Evolutionary conservation across 164 flowering plant species (phyloP).

Genomic region (Tetracentron sinense): DNA sequence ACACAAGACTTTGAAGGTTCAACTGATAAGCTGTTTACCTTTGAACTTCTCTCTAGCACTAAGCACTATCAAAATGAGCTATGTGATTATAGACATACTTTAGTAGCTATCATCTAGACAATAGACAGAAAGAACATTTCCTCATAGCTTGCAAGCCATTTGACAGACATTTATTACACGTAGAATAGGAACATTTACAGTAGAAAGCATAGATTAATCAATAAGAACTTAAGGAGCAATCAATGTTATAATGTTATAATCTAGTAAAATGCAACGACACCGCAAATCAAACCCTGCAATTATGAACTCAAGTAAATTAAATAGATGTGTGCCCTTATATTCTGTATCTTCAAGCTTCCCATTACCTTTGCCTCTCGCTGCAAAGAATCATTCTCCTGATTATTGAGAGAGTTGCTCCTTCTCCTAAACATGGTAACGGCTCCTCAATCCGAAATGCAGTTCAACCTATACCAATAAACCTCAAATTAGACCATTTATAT

Average conservation of each 20-base stretch:
- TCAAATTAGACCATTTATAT: not conserved
- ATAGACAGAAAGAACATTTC: not conserved
- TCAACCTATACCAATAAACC: constrained; percentile 10
- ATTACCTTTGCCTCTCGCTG: constrained; percentile 52
- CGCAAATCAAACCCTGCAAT: not conserved
- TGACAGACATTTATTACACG: not conserved
- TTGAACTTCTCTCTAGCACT: not conserved
- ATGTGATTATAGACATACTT: not conserved
- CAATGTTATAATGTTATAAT: not conserved
- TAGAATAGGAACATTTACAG: too few species aligned
- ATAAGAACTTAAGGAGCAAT: not conserved
- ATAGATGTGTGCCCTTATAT: not conserved
- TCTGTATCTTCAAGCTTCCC: not conserved
- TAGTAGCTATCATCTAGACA: not conserved
- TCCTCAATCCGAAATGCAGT: constrained; percentile 7
- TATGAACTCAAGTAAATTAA: not conserved
- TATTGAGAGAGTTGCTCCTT: constrained; percentile 33
- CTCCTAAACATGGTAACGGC: constrained; percentile 50
- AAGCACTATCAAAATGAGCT: not conserved
- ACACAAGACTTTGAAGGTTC: not conserved
- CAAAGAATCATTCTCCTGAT: constrained; percentile 37
- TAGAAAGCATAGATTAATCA: not conserved
- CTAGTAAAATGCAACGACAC: not conserved
- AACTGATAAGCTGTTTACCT: not conserved
- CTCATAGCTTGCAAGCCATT: not conserved